Conservation (phyloP, 106 monocot genomes). For the Platanthera zijinensis region DNA sequence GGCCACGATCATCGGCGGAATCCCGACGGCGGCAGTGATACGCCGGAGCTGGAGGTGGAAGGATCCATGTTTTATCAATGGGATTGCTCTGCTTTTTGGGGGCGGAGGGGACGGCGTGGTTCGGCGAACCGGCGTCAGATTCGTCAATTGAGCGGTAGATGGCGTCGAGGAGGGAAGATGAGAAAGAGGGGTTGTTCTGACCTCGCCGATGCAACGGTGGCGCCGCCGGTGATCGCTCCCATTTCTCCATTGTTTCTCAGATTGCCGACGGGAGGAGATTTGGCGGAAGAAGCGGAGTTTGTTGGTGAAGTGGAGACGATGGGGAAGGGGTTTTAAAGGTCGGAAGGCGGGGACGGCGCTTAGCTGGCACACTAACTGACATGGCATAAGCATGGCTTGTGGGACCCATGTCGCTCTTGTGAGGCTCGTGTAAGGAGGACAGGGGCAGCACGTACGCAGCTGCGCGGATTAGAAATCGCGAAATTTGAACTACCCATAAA, state of each 20-base stretch:
- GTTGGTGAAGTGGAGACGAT: neutral
- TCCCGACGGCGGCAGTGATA: neutral
- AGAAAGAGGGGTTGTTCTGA: constrained; percentile 18
- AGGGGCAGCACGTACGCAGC: no score
- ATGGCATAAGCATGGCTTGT: neutral
- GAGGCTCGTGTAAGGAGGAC: no score
- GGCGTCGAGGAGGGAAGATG: constrained; percentile 27
- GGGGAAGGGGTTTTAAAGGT: neutral
- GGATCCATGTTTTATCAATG: neutral
- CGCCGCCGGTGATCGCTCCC: neutral
- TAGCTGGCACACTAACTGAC: neutral
- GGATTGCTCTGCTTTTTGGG: neutral
- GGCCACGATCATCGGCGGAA: neutral
- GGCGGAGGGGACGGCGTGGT: neutral
- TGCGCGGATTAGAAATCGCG: no score
- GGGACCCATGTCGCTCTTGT: no score
- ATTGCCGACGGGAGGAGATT: no score
- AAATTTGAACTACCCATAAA: no score
- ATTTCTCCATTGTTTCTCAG: neutral
- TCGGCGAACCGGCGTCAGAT: constrained; percentile 1
- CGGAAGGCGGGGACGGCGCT: neutral
- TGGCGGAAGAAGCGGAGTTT: neutral
- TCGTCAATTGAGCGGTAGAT: constrained; percentile 18
- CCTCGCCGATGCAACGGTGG: neutral
- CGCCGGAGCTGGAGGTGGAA: neutral